These are phyloP conservation scores for Pulveroboletus sp. DNA, from an alignment of 768 basidiomycete species.

Conservation along the genomic window DNA sequence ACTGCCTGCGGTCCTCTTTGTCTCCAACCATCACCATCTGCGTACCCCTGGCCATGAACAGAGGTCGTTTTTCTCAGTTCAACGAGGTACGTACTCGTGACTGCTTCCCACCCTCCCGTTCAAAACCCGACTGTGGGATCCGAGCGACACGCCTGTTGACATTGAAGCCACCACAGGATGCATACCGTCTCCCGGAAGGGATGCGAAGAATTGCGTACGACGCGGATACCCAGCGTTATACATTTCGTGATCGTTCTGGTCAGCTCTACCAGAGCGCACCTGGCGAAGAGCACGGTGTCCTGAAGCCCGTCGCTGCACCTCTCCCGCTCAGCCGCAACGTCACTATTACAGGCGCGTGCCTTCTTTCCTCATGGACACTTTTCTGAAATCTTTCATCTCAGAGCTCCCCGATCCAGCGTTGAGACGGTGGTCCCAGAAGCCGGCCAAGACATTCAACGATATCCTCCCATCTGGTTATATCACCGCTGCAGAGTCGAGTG, in stretches of 20 bases:
- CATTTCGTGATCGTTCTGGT: conserved; percentile 44
- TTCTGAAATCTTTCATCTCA: conserved; percentile 1
- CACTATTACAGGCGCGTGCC: conserved; percentile 18
- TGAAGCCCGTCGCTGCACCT: conserved; percentile 33
- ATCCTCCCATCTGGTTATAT: conserved; percentile 46
- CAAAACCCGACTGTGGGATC: neutral
- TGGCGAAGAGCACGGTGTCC: conserved; percentile 40
- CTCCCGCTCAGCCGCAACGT: conserved; percentile 24
- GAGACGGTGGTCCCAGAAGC: conserved; percentile 18
- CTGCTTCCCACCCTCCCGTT: neutral
- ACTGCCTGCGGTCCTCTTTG: neutral
- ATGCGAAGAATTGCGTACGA: conserved; percentile 51
- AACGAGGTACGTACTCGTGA: conserved; percentile 18
- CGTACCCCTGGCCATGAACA: neutral
- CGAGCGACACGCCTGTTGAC: neutral
- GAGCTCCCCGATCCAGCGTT: conserved; percentile 25
- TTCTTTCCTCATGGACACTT: neutral
- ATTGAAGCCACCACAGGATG: conserved; percentile 27
- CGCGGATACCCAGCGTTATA: conserved; percentile 47
- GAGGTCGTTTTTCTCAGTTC: conserved; percentile 20
- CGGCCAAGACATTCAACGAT: conserved; percentile 40
- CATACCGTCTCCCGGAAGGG: conserved; percentile 36
- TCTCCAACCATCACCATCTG: conserved; percentile 12
- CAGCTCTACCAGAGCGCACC: conserved; percentile 42
- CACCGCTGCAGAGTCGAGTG: conserved; percentile 28